These are phyloP conservation scores for Chiua sp. DNA, from an alignment of 1,284 basidiomycete species.

Conservation along the genomic window DNA sequence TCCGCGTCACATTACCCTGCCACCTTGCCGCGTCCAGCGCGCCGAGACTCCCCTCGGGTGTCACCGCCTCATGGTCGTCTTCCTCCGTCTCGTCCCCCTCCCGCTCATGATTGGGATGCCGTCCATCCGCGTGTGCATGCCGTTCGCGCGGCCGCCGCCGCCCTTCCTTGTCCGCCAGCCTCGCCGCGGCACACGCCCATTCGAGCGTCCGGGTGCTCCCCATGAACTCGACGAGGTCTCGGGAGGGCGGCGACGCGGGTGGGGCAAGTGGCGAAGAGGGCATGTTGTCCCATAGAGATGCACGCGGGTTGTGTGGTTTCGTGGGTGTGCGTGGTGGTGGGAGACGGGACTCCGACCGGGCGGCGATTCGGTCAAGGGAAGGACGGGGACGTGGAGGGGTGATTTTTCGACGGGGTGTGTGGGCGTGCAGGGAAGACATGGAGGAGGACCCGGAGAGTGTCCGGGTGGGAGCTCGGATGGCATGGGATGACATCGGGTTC, in stretches of 20 bases:
- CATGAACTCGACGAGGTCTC: conserved; percentile 56
- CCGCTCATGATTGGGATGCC: not conserved
- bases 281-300: conserved; percentile 69
- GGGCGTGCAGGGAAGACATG: conserved; percentile 12
- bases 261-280: conserved; percentile 67
- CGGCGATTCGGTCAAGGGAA: conserved; percentile 66
- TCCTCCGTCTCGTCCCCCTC: conserved; percentile 39
- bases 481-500: conserved; percentile 28
- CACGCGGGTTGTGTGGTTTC: conserved; percentile 42
- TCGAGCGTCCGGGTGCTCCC: conserved; percentile 60
- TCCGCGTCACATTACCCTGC: not conserved
- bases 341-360: conserved; percentile 57
- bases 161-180: conserved; percentile 37
- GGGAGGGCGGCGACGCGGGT: conserved; percentile 53
- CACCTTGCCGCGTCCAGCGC: conserved; percentile 10
- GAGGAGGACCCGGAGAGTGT: conserved; percentile 15
- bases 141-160: not conserved
- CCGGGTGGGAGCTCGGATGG: conserved; percentile 36
- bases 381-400: conserved; percentile 37
- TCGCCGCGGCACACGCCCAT: conserved; percentile 72
- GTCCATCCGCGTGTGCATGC: not conserved
- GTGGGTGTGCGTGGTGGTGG: conserved; percentile 51
- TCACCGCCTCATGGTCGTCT: conserved; percentile 46
- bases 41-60: conserved; percentile 42
- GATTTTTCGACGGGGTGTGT: conserved; percentile 31